These are phyloP conservation scores for Boeremia exigua DNA, from an alignment of 2,329 filamentous ascomycete species.

Conservation along the genomic window DNA sequence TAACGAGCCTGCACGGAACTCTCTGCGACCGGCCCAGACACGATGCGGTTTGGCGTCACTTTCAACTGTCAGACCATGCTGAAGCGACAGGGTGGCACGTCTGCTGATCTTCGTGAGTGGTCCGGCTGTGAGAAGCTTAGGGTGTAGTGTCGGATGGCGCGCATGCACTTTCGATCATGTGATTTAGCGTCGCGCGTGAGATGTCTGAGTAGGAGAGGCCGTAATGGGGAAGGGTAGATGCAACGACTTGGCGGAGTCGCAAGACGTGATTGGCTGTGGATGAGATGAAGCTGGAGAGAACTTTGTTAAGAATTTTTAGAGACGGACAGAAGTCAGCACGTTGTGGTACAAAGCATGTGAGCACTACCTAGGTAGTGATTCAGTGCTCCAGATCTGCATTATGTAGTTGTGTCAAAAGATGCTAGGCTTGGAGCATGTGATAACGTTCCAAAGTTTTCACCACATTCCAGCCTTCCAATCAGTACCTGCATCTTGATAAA, in stretches of 20 bases:
- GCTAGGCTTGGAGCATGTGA: no score
- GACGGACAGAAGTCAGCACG: no score
- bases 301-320: conserved; percentile 9
- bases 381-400: no score
- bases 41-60: conserved; percentile 4
- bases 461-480: no score
- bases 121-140: not conserved
- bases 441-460: no score
- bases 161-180: conserved; percentile 16
- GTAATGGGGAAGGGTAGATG: not conserved
- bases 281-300: conserved; percentile 15
- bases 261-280: conserved; percentile 8
- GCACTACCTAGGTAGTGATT: no score
- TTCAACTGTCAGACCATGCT: conserved; percentile 16
- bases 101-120: conserved; percentile 11
- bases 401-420: no score
- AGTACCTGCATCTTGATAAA: no score
- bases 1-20: not conserved
- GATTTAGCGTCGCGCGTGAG: conserved; percentile 9
- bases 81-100: conserved; percentile 2
- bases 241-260: conserved; percentile 7
- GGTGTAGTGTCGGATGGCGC: conserved; percentile 14
- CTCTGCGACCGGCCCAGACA: not conserved
- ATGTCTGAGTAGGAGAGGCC: not conserved
- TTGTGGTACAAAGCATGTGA: no score